Percentiles rank a stretch among this genome's conserved stretches.
Evolutionary conservation across 2,329 filamentous ascomycete species (phyloP).

Genomic region (Penicillium sp.): DNA sequence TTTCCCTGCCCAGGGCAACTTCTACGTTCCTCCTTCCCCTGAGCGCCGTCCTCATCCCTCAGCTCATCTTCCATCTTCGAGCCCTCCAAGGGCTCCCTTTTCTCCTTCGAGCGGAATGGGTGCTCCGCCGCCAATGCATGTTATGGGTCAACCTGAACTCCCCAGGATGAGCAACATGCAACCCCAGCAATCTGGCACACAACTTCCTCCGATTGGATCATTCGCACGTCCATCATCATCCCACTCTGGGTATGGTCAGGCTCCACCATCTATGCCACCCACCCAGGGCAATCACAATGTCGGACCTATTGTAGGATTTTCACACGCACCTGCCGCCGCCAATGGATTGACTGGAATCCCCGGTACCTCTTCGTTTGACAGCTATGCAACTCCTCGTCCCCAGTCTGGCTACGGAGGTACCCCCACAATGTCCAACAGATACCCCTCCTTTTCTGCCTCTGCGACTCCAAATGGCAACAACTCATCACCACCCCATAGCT

Average conservation of each 20-base stretch:
- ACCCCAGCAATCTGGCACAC: constrained; percentile 21
- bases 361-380: constrained; percentile 33
- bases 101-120: constrained; percentile 34
- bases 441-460: constrained; percentile 33
- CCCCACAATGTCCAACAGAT: constrained; percentile 30
- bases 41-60: constrained; percentile 30
- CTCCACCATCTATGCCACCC: constrained; percentile 49
- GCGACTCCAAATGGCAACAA: constrained; percentile 32
- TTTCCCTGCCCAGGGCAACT: constrained; percentile 9
- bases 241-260: constrained; percentile 37
- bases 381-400: constrained; percentile 30
- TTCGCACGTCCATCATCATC: constrained; percentile 44
- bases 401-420: constrained; percentile 28
- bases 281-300: constrained; percentile 51
- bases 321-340: constrained; percentile 27
- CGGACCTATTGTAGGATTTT: constrained; percentile 46
- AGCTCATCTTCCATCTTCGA: constrained; percentile 21
- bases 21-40: constrained; percentile 27
- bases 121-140: constrained; percentile 26
- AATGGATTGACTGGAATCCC: constrained; percentile 27
- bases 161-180: constrained; percentile 18
- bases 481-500: constrained; percentile 38
- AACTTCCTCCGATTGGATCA: constrained; percentile 31
- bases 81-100: constrained; percentile 30
- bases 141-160: constrained; percentile 22